These are phyloP conservation scores for Mucor sp. DNA, from an alignment of 371 early-diverging fungal genomes.

Conservation along the genomic window DNA sequence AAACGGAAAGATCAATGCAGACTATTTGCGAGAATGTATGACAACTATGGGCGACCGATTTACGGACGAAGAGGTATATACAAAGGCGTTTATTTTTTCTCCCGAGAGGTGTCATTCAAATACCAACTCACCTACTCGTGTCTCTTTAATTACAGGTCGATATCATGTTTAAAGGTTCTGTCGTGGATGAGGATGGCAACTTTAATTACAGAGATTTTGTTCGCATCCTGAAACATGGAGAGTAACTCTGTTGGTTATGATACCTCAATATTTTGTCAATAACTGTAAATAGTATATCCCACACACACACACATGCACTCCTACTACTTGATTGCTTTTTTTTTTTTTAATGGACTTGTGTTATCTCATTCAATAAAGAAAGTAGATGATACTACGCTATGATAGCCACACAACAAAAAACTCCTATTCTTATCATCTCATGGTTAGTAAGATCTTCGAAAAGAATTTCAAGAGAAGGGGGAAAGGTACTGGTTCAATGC, in stretches of 20 bases:
- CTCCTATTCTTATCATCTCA: slow-evolving; percentile 1
- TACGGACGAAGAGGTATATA: slow-evolving; percentile 82
- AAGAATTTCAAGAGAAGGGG: background rate
- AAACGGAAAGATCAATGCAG: slow-evolving; percentile 82
- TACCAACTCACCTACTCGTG: background rate
- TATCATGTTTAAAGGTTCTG: slow-evolving; percentile 91
- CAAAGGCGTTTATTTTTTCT: background rate
- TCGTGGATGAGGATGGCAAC: slow-evolving; percentile 75
- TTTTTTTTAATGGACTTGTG: too few relatives aligned
- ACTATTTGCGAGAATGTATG: slow-evolving; percentile 81
- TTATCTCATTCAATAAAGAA: background rate
- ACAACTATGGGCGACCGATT: slow-evolving; percentile 91
- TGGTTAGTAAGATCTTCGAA: background rate
- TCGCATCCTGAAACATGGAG: slow-evolving; percentile 92
- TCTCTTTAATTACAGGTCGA: slow-evolving; percentile 64
- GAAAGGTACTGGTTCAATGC: too few relatives aligned
- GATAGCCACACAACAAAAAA: background rate
- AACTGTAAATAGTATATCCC: slow-evolving; percentile 12
- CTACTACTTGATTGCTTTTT: background rate
- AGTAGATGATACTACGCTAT: background rate
- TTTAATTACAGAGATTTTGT: slow-evolving; percentile 94
- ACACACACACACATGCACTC: background rate
- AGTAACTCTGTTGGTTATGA: slow-evolving; percentile 43
- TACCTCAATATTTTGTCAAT: slow-evolving; percentile 5
- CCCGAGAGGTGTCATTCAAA: background rate